phyloP scores from a whole-genome alignment of 2,329 filamentous ascomycete species.

The Ceratocystis albifundus region DNA sequence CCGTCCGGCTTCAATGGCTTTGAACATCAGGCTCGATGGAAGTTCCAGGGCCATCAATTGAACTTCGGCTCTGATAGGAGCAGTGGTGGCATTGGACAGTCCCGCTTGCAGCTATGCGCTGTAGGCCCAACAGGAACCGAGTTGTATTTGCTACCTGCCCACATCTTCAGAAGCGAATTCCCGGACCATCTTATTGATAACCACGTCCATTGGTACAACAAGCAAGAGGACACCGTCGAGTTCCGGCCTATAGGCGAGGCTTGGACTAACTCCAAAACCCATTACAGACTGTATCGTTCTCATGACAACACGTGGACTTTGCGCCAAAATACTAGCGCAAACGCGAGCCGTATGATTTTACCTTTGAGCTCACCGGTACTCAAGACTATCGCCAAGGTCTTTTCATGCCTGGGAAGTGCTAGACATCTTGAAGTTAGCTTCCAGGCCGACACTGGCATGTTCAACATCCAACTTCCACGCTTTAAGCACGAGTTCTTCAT shows the following conservation, averaged over 20 bases:
- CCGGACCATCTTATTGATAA: constrained; percentile 33
- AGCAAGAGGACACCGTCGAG: constrained; percentile 27
- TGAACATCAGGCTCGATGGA: constrained; percentile 29
- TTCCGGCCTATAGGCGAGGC: constrained; percentile 28
- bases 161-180: constrained; percentile 27
- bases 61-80: constrained; percentile 29
- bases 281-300: constrained; percentile 26
- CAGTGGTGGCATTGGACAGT: constrained; percentile 3
- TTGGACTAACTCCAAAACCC: constrained; percentile 26
- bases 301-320: constrained; percentile 26
- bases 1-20: constrained; percentile 31
- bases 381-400: not conserved
- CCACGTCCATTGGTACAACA: constrained; percentile 39
- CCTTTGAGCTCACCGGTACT: not conserved
- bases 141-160: constrained; percentile 31
- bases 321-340: not conserved
- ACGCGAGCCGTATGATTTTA: not conserved
- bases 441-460: not conserved
- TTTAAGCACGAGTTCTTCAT: constrained; percentile 38
- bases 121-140: constrained; percentile 6
- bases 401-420: not conserved
- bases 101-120: constrained; percentile 30
- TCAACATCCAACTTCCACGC: constrained; percentile 37
- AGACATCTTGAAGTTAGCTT: constrained; percentile 9
- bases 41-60: constrained; percentile 29